Conservation (phyloP, 805 yeast species). For the Scheffersomyces ergatensis region DNA sequence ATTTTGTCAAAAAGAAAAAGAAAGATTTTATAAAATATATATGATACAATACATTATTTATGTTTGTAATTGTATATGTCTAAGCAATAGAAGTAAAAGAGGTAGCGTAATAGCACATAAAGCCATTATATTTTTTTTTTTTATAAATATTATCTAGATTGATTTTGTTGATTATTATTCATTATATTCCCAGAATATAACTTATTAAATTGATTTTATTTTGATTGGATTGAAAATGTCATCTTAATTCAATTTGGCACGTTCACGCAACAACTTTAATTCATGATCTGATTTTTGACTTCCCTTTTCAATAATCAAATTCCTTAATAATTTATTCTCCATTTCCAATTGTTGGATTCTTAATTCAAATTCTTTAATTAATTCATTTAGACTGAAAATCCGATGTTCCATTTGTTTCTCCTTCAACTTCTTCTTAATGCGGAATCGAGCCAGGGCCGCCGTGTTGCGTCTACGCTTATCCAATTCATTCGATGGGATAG, state of each 20-base stretch:
- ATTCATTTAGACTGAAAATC: conserved; percentile 41
- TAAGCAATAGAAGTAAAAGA: no score
- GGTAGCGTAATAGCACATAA: no score
- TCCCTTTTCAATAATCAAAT: conserved; percentile 52
- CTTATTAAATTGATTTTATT: not conserved
- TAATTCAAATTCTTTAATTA: conserved; percentile 42
- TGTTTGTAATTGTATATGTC: no score
- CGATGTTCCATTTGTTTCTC: conserved; percentile 58
- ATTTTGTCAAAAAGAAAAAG: no score
- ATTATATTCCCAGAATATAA: not conserved
- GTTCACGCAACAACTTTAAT: conserved; percentile 30
- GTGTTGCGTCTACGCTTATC: conserved; percentile 61
- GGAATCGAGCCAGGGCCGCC: conserved; percentile 63
- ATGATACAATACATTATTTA: no score
- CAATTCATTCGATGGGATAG: not conserved
- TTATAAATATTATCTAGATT: no score
- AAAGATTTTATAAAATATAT: no score
- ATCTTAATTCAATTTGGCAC: conserved; percentile 13
- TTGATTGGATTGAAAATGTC: no score
- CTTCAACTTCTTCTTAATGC: conserved; percentile 58
- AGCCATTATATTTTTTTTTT: no score
- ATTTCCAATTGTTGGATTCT: conserved; percentile 54
- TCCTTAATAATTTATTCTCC: conserved; percentile 59
- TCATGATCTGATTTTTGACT: conserved; percentile 39
- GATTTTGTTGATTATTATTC: no score